Evolutionary conservation across 2,329 filamentous ascomycete genomes (phyloP).

Genomic region (Fusarium sp.): DNA sequence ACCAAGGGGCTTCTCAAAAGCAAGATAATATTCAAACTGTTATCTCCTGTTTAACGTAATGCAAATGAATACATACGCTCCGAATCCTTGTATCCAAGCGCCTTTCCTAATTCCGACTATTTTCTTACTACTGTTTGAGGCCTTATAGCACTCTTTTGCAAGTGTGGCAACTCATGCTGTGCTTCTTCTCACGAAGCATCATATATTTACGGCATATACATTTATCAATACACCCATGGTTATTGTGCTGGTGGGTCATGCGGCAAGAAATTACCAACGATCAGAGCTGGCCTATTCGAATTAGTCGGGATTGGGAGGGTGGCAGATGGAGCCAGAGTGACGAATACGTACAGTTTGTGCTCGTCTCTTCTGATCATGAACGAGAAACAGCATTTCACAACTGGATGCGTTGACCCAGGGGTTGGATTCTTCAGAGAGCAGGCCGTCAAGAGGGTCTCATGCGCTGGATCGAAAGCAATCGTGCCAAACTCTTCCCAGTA

Average conservation of each 20-base stretch:
- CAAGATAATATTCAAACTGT: constrained; percentile 1
- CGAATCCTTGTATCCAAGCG: constrained; percentile 22
- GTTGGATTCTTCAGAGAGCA: constrained; percentile 88
- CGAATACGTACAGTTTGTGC: constrained; percentile 83
- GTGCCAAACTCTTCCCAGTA: constrained; percentile 99
- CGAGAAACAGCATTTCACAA: constrained; percentile 94
- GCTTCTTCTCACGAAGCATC: background rate
- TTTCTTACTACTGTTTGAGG: constrained; percentile 13
- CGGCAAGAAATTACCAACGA: constrained; percentile 95
- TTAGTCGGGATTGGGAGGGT: constrained; percentile 44
- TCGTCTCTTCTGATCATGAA: constrained; percentile 95
- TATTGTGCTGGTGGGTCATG: constrained; percentile 66
- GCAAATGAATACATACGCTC: constrained; percentile 31
- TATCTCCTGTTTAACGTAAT: constrained; percentile 26
- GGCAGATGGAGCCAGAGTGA: background rate
- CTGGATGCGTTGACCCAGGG: constrained; percentile 71
- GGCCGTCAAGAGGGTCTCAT: constrained; percentile 94
- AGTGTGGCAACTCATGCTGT: background rate
- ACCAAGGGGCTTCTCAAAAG: background rate
- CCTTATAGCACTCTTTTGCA: background rate
- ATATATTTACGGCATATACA: background rate
- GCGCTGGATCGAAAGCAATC: constrained; percentile 92
- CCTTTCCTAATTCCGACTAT: constrained; percentile 14
- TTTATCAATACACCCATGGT: constrained; percentile 3
- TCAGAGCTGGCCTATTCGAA: constrained; percentile 78